Evolutionary conservation across 768 basidiomycete genomes (phyloP).

Genomic region (Trichaptum fuscoviolaceum): DNA sequence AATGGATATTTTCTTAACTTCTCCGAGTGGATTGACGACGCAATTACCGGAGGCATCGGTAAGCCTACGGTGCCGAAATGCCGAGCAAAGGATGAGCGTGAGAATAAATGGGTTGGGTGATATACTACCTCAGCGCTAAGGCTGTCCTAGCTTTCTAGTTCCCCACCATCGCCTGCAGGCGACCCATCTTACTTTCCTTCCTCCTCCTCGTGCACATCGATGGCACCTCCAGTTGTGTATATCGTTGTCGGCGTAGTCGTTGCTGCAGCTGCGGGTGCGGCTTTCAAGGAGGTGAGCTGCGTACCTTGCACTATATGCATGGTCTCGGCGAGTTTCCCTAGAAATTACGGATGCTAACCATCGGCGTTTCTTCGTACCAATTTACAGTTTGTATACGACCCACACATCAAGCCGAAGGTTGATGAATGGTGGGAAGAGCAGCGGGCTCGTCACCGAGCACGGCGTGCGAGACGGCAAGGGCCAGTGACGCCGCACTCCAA

Average conservation of each 20-base stretch:
- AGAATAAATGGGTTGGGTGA: neutral
- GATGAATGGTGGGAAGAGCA: conserved; percentile 37
- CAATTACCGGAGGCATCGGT: neutral
- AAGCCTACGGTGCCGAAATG: neutral
- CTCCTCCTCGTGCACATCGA: conserved; percentile 9
- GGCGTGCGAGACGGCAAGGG: neutral
- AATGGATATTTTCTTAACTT: neutral
- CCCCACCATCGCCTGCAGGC: conserved; percentile 23
- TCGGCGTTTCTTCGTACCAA: neutral
- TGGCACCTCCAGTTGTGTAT: conserved; percentile 43
- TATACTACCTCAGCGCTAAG: neutral
- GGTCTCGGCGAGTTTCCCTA: conserved; percentile 18
- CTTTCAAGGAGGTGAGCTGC: conserved; percentile 51
- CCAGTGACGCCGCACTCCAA: neutral
- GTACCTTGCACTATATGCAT: conserved; percentile 8
- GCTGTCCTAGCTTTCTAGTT: conserved; percentile 1
- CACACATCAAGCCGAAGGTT: conserved; percentile 58
- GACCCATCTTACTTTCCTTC: conserved; percentile 7
- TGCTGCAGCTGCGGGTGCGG: conserved; percentile 40
- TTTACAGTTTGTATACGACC: conserved; percentile 60
- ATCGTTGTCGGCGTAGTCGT: conserved; percentile 46
- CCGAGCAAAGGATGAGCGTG: neutral
- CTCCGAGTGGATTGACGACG: too few relatives aligned
- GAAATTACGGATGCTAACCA: conserved; percentile 4
- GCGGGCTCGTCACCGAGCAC: neutral